phyloP scores from a whole-genome alignment of 2,329 filamentous ascomycete species.

The Meredithiella fracta region DNA sequence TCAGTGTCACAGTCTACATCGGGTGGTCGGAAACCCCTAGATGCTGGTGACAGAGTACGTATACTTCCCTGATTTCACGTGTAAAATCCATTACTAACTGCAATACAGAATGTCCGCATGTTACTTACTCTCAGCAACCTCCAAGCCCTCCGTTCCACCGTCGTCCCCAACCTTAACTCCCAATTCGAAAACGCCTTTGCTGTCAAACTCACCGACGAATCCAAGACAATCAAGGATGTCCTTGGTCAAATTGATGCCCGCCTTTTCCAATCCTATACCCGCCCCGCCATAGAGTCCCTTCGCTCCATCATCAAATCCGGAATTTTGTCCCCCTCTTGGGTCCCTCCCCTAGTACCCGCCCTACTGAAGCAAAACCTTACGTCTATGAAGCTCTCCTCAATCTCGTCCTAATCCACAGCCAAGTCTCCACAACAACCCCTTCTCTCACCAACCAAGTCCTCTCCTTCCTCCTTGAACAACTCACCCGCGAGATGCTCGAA shows the following conservation, averaged over 20 bases:
- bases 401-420: slow-evolving; percentile 81
- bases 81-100: neutral
- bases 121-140: slow-evolving; percentile 89
- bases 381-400: slow-evolving; percentile 73
- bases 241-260: slow-evolving; percentile 78
- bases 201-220: slow-evolving; percentile 85
- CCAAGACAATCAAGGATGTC: slow-evolving; percentile 79
- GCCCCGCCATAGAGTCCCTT: slow-evolving; percentile 53
- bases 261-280: slow-evolving; percentile 84
- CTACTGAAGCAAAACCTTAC: slow-evolving; percentile 68
- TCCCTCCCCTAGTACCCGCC: slow-evolving; percentile 40
- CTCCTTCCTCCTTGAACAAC: slow-evolving; percentile 70
- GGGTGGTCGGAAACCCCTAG: slow-evolving; percentile 29
- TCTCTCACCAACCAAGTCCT: slow-evolving; percentile 67
- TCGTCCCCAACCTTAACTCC: slow-evolving; percentile 74
- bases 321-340: slow-evolving; percentile 56
- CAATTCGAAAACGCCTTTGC: slow-evolving; percentile 91
- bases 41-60: slow-evolving; percentile 41
- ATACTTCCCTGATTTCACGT: no score
- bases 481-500: slow-evolving; percentile 62
- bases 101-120: slow-evolving; percentile 65
- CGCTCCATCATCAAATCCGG: slow-evolving; percentile 55
- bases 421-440: slow-evolving; percentile 64
- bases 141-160: slow-evolving; percentile 60
- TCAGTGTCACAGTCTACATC: neutral